Evolutionary conservation across 2,329 filamentous ascomycete genomes (phyloP).

Genomic region (Plectosphaerella cucumerina): DNA sequence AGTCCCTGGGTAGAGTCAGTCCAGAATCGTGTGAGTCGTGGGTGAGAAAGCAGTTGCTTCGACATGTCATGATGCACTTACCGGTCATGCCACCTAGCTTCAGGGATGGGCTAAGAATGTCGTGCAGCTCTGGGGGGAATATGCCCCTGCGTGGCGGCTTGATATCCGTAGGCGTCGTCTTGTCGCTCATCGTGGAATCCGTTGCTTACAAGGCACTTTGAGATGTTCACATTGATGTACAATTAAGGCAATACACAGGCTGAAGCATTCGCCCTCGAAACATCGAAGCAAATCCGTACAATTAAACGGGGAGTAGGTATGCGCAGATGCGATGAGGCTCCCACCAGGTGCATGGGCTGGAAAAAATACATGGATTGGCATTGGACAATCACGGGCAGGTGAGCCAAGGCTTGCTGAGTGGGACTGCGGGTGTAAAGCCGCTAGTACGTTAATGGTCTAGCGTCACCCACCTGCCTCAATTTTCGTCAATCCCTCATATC

Average conservation of each 20-base stretch:
- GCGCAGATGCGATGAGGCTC: neutral
- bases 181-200: constrained; percentile 2
- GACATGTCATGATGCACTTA: constrained; percentile 23
- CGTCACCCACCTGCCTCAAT: constrained; percentile 37
- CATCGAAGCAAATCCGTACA: too few relatives aligned
- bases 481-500: constrained; percentile 36
- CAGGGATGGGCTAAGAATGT: constrained; percentile 46
- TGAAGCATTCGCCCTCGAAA: constrained; percentile 6
- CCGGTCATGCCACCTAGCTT: constrained; percentile 58
- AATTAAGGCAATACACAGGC: too few relatives aligned
- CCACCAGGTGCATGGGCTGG: neutral
- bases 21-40: neutral
- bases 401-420: constrained; percentile 6
- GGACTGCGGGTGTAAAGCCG: constrained; percentile 9
- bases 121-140: constrained; percentile 37
- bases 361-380: constrained; percentile 4
- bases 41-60: neutral
- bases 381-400: constrained; percentile 14
- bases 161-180: neutral
- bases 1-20: neutral
- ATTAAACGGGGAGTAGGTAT: too few relatives aligned
- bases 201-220: too few relatives aligned
- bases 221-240: too few relatives aligned
- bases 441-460: constrained; percentile 23
- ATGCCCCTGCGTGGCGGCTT: constrained; percentile 22